Evolutionary conservation across 1,284 basidiomycete species (phyloP).

Genomic region (Rhodotorula sp.): DNA sequence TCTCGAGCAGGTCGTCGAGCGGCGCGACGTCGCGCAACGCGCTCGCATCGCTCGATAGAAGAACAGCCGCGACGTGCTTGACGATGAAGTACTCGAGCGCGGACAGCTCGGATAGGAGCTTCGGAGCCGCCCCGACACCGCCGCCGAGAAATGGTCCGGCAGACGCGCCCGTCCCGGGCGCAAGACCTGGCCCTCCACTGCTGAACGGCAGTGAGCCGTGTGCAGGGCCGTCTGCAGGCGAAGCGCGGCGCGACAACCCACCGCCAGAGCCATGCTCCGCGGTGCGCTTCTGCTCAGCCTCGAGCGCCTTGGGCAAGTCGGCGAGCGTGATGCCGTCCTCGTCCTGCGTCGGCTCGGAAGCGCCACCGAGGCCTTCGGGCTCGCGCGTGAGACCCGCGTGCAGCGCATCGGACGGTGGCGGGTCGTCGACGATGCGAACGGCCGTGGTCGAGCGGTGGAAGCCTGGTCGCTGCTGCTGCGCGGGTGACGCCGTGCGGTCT

Average conservation of each 20-base stretch:
- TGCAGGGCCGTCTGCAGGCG: no score
- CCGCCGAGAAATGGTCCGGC: no score
- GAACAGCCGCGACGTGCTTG: conserved; percentile 85
- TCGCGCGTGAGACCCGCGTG: not conserved
- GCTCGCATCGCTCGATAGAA: conserved; percentile 68
- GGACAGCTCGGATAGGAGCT: conserved; percentile 77
- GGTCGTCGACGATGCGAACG: conserved; percentile 46
- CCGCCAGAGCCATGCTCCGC: not conserved
- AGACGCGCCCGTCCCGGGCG: no score
- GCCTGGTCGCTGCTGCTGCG: conserved; percentile 35
- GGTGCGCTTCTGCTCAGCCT: conserved; percentile 79
- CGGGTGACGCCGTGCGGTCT: conserved; percentile 35
- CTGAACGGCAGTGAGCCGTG: not conserved
- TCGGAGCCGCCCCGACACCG: not conserved
- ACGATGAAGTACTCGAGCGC: conserved; percentile 84
- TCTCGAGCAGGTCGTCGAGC: conserved; percentile 87
- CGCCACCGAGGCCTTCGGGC: conserved; percentile 28
- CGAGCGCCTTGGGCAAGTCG: conserved; percentile 92
- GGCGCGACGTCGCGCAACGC: conserved; percentile 54
- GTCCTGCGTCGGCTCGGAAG: conserved; percentile 46
- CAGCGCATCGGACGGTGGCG: not conserved
- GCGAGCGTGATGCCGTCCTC: conserved; percentile 90
- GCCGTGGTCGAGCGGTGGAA: conserved; percentile 45
- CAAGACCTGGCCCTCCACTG: no score
- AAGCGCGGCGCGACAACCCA: no score